Conservation (phyloP, 257 asterid genomes). For the Capsicum chinense region DNA sequence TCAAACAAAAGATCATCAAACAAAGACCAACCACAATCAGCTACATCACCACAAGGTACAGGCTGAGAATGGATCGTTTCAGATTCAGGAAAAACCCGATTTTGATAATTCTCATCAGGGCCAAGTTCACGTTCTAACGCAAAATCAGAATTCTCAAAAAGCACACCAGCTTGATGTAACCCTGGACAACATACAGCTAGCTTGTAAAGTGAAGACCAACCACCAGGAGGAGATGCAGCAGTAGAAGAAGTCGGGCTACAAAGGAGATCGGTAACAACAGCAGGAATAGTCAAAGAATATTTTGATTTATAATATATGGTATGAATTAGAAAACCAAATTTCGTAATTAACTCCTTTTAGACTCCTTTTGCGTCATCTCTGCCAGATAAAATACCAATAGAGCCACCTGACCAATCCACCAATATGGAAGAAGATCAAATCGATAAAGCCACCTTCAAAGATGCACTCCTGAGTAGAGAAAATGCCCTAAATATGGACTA, state of each 20-base stretch:
- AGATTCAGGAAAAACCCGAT: neutral
- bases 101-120: slow-evolving; percentile 55
- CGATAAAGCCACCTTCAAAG: too few relatives aligned
- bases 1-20: slow-evolving; percentile 79
- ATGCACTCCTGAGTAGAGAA: too few relatives aligned
- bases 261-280: slow-evolving; percentile 81
- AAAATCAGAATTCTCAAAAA: slow-evolving; percentile 88
- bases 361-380: too few relatives aligned
- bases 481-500: too few relatives aligned
- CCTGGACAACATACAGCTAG: slow-evolving; percentile 92
- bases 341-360: slow-evolving; percentile 30
- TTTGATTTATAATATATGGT: slow-evolving; percentile 66
- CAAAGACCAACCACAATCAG: slow-evolving; percentile 78
- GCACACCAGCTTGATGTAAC: slow-evolving; percentile 79
- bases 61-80: neutral
- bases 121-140: slow-evolving; percentile 93
- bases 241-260: slow-evolving; percentile 31
- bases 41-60: slow-evolving; percentile 34
- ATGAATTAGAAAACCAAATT: slow-evolving; percentile 67
- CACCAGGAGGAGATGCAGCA: slow-evolving; percentile 46
- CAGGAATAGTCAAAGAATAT: slow-evolving; percentile 68
- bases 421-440: too few relatives aligned
- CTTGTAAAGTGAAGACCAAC: slow-evolving; percentile 87
- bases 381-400: too few relatives aligned
- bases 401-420: too few relatives aligned